Evolutionary conservation across 2,329 filamentous ascomycete genomes (phyloP).

Genomic region (Fusarium sp.): DNA sequence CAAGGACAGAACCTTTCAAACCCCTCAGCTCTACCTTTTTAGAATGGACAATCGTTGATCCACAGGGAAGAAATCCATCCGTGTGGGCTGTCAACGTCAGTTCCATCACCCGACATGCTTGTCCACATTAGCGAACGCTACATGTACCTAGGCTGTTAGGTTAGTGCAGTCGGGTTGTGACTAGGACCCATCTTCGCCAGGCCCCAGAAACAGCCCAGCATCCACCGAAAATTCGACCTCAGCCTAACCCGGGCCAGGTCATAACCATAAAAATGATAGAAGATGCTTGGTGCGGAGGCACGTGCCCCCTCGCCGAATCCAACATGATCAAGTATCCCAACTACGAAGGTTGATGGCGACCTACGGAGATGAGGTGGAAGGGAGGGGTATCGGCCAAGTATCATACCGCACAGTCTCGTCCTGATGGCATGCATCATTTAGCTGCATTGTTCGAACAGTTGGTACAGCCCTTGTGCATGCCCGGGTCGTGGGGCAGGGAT

Average conservation of each 20-base stretch:
- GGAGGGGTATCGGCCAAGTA: constrained; percentile 30
- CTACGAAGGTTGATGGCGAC: constrained; percentile 26
- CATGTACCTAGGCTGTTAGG: neutral
- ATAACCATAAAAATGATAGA: constrained; percentile 11
- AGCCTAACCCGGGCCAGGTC: constrained; percentile 12
- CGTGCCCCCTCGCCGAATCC: constrained; percentile 21
- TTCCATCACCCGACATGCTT: constrained; percentile 39
- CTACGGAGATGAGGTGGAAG: neutral
- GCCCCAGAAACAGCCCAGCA: constrained; percentile 29
- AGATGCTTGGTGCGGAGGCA: constrained; percentile 29
- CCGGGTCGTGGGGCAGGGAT: constrained; percentile 23
- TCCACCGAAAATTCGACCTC: constrained; percentile 30
- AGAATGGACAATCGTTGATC: constrained; percentile 5
- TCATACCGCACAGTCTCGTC: constrained; percentile 1
- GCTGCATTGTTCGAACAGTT: constrained; percentile 37
- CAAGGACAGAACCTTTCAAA: neutral
- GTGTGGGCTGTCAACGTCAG: constrained; percentile 39
- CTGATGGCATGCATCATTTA: constrained; percentile 43
- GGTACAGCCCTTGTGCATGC: constrained; percentile 9
- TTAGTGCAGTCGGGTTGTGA: constrained; percentile 15
- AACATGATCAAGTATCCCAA: constrained; percentile 10
- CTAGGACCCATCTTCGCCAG: constrained; percentile 33
- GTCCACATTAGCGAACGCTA: constrained; percentile 36
- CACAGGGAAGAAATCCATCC: constrained; percentile 11
- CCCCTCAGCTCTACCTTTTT: neutral